phyloP scores from a whole-genome alignment of 1,284 basidiomycete species.

The Calocybe gambosa region DNA sequence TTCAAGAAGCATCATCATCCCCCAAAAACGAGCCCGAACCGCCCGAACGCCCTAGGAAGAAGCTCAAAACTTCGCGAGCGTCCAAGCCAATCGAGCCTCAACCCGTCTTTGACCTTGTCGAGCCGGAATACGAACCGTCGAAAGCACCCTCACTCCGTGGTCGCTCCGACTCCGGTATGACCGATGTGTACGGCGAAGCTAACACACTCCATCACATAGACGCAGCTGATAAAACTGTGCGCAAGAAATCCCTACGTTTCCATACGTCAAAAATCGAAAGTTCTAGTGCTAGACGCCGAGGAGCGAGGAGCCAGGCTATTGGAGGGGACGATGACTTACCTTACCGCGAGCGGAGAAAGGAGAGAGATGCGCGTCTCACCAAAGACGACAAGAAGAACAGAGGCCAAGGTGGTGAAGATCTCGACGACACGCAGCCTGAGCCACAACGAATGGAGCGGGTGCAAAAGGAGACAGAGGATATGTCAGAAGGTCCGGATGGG shows the following conservation, averaged over 20 bases:
- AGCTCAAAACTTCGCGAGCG: constrained; percentile 18
- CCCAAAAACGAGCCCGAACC: constrained; percentile 19
- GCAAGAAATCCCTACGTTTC: constrained; percentile 80
- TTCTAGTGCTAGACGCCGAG: constrained; percentile 62
- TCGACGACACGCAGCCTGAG: constrained; percentile 55
- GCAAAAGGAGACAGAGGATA: constrained; percentile 42
- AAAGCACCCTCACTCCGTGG: constrained; percentile 25
- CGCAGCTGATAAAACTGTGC: constrained; percentile 73
- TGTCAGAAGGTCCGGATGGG: constrained; percentile 47
- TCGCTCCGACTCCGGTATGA: constrained; percentile 21
- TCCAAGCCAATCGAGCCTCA: constrained; percentile 16
- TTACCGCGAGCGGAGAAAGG: constrained; percentile 63
- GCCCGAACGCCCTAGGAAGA: constrained; percentile 21
- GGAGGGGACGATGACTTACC: constrained; percentile 90
- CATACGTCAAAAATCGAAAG: constrained; percentile 80
- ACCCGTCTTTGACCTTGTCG: constrained; percentile 64
- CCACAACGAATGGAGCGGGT: constrained; percentile 30
- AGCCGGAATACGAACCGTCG: constrained; percentile 56
- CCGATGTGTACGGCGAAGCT: constrained; percentile 73
- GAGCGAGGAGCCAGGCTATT: constrained; percentile 55
- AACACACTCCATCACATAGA: constrained; percentile 66
- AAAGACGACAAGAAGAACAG: constrained; percentile 43
- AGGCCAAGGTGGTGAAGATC: constrained; percentile 57
- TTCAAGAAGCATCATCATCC: constrained; percentile 44
- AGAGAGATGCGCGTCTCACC: constrained; percentile 46